These are phyloP conservation scores for Diaporthe vexans DNA, from an alignment of 2,329 filamentous ascomycete genomes.

Conservation along the genomic window DNA sequence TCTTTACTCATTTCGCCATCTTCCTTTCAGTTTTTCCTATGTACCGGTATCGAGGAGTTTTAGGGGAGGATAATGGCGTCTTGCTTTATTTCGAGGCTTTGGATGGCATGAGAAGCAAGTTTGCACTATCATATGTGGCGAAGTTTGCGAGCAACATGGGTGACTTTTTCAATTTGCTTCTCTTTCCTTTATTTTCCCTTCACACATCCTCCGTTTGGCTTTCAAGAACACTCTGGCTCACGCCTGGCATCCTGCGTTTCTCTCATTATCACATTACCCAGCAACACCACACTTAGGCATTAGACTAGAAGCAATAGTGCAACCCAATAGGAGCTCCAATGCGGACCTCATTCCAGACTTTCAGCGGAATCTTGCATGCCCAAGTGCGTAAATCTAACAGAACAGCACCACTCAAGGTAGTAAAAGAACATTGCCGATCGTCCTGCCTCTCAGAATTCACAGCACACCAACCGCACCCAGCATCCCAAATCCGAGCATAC, in stretches of 20 bases:
- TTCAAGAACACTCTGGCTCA: slow-evolving; percentile 26
- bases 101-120: not conserved
- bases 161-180: not conserved
- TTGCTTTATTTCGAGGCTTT: not conserved
- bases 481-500: slow-evolving; percentile 5
- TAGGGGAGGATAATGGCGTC: not conserved
- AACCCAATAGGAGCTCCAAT: not conserved
- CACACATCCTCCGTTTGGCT: not conserved
- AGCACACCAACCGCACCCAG: slow-evolving; percentile 12
- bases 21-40: slow-evolving; percentile 7
- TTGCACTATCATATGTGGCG: not conserved
- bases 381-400: not conserved
- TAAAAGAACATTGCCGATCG: not conserved
- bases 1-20: not conserved
- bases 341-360: not conserved
- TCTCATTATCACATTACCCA: slow-evolving; percentile 5
- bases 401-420: not conserved
- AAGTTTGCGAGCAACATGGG: not conserved
- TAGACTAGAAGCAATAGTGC: not conserved
- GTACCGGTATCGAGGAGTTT: not conserved
- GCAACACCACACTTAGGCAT: slow-evolving; percentile 1
- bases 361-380: not conserved
- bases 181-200: not conserved
- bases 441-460: not conserved
- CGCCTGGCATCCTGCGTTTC: slow-evolving; percentile 9